phyloP scores from a whole-genome alignment of 2,329 filamentous ascomycete species.

The Verticillium alfalfae region DNA sequence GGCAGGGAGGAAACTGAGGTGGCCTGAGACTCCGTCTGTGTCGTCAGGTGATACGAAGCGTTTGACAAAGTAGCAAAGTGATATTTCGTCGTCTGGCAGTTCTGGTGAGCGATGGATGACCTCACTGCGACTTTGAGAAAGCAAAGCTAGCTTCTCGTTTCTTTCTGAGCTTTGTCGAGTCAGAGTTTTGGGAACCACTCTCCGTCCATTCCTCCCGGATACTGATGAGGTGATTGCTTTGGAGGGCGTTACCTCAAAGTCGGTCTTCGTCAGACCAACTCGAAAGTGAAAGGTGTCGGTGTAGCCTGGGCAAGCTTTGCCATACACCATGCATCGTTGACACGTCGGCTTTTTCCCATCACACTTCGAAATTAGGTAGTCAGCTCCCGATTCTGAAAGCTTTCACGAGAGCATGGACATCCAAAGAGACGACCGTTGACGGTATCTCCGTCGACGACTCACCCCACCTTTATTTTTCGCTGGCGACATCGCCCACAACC shows the following conservation, averaged over 20 bases:
- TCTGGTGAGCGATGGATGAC: slow-evolving; percentile 6
- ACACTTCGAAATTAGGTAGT: slow-evolving; percentile 15
- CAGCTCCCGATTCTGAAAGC: background rate
- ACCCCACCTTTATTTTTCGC: slow-evolving; percentile 21
- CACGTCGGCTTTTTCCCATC: slow-evolving; percentile 25
- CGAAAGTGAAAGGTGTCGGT: slow-evolving; percentile 28
- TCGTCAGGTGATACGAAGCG: slow-evolving; percentile 24
- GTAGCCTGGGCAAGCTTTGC: slow-evolving; percentile 24
- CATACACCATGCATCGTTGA: slow-evolving; percentile 21
- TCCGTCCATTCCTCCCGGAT: background rate
- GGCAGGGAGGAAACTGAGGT: slow-evolving; percentile 23
- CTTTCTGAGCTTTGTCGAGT: background rate
- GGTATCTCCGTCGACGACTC: slow-evolving; percentile 8
- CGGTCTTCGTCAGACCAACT: slow-evolving; percentile 10
- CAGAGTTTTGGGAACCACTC: background rate
- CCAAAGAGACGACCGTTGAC: background rate
- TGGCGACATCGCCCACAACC: slow-evolving; percentile 21
- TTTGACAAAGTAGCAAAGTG: slow-evolving; percentile 24
- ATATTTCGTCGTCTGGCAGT: slow-evolving; percentile 18
- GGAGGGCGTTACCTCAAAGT: background rate
- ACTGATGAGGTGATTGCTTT: background rate
- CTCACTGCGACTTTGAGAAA: background rate
- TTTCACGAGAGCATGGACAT: slow-evolving; percentile 1
- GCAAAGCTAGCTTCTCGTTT: background rate
- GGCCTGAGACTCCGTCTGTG: slow-evolving; percentile 22